phyloP scores from a whole-genome alignment of 2,329 filamentous ascomycete species.

The Ophiocordyceps robertsii region DNA sequence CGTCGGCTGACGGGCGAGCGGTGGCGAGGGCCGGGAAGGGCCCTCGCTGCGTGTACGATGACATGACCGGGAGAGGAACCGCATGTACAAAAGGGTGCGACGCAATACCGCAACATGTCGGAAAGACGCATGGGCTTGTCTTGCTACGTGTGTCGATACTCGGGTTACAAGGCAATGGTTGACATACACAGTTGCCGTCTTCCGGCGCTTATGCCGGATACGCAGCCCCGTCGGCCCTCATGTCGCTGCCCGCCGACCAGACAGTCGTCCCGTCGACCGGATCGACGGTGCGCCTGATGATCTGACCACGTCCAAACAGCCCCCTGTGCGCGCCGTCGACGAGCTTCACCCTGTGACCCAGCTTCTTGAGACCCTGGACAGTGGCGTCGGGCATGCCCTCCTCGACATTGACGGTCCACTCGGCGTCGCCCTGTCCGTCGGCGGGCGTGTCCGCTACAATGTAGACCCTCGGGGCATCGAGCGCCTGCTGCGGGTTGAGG shows the following conservation, averaged over 20 bases:
- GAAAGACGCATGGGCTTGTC: too few species aligned
- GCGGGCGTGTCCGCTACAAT: slow-evolving; percentile 63
- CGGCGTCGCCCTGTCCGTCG: slow-evolving; percentile 35
- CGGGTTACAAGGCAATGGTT: neutral
- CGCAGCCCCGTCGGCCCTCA: slow-evolving; percentile 66
- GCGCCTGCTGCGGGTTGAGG: slow-evolving; percentile 70
- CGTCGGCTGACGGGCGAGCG: neutral
- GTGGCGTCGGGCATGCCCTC: slow-evolving; percentile 63
- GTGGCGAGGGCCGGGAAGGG: slow-evolving; percentile 9
- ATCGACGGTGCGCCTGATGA: slow-evolving; percentile 68
- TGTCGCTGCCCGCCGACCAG: slow-evolving; percentile 83
- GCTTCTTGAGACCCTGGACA: slow-evolving; percentile 47
- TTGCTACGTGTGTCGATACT: too few species aligned
- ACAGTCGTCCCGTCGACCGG: slow-evolving; percentile 52
- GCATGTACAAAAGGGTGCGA: too few species aligned
- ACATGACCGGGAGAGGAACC: neutral
- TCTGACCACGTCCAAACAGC: slow-evolving; percentile 75
- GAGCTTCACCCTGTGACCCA: slow-evolving; percentile 64
- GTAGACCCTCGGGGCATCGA: slow-evolving; percentile 86
- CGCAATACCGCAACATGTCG: too few species aligned
- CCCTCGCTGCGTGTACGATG: neutral
- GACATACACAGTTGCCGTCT: neutral
- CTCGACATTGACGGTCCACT: slow-evolving; percentile 62
- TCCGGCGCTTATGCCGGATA: slow-evolving; percentile 29
- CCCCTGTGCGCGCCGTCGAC: slow-evolving; percentile 51